A percentile compares a stretch with the other conserved stretches of the same genome.
These are phyloP conservation scores for Taiozyma sp. DNA, from an alignment of 1,139 yeast species.

Conservation along the genomic window DNA sequence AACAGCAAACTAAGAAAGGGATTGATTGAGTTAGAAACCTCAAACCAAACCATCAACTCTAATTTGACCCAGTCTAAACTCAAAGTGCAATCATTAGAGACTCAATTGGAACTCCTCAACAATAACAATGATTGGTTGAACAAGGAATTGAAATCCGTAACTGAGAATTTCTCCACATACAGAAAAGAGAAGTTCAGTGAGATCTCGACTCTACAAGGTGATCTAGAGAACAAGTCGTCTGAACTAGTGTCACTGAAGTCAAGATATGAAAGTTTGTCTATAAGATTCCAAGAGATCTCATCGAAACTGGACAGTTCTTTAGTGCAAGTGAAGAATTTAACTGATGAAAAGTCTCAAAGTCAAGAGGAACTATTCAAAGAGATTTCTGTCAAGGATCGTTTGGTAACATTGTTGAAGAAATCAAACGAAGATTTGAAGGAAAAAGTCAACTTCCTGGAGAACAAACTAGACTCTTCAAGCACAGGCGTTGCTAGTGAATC, in stretches of 20 bases:
- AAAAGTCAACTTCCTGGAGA: conserved; percentile 47
- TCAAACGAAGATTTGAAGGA: conserved; percentile 40
- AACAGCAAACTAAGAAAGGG: conserved; percentile 41
- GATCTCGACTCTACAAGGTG: conserved; percentile 30
- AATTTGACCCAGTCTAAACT: conserved; percentile 31
- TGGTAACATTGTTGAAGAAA: conserved; percentile 55
- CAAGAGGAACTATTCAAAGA: conserved; percentile 60
- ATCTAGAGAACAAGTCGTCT: conserved; percentile 28
- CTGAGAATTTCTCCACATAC: conserved; percentile 32
- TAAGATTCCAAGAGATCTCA: conserved; percentile 33
- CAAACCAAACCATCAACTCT: conserved; percentile 30
- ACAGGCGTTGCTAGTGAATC: conserved; percentile 32
- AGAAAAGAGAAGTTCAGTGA: conserved; percentile 35
- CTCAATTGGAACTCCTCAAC: conserved; percentile 33
- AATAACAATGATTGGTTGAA: conserved; percentile 35
- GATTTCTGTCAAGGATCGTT: conserved; percentile 57
- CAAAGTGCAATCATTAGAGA: conserved; percentile 33
- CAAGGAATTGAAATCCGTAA: conserved; percentile 30
- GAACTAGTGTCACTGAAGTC: conserved; percentile 35
- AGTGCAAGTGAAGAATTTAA: conserved; percentile 40
- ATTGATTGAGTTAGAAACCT: conserved; percentile 35
- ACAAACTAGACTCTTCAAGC: conserved; percentile 38
- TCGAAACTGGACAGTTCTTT: conserved; percentile 34
- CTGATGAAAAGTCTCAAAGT: conserved; percentile 40
- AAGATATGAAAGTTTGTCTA: conserved; percentile 24